These are phyloP conservation scores for Amauroascus niger DNA, from an alignment of 2,329 filamentous ascomycete species.

Conservation along the genomic window DNA sequence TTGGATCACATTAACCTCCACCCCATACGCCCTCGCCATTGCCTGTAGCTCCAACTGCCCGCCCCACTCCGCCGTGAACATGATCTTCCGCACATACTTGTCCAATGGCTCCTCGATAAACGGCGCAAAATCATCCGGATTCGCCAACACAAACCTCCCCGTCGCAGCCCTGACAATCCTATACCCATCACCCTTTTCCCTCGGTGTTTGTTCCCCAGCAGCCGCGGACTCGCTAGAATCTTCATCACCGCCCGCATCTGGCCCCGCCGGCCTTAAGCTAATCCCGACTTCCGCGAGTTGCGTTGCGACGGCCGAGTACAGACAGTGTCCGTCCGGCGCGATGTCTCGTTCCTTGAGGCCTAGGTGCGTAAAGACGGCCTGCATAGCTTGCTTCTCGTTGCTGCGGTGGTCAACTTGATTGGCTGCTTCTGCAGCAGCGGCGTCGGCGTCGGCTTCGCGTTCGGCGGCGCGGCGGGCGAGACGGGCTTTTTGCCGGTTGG, in stretches of 20 bases:
- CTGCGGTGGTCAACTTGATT: conserved; percentile 63
- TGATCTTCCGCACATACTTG: conserved; percentile 63
- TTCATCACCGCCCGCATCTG: conserved; percentile 14
- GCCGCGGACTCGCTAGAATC: conserved; percentile 22
- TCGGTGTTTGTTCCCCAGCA: conserved; percentile 9
- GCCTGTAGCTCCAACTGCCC: conserved; percentile 85
- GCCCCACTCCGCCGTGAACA: conserved; percentile 89
- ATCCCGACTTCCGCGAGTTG: conserved; percentile 52
- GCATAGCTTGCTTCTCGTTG: conserved; percentile 62
- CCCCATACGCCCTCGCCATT: conserved; percentile 66
- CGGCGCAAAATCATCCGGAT: conserved; percentile 71
- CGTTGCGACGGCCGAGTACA: conserved; percentile 85
- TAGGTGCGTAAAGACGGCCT: conserved; percentile 52
- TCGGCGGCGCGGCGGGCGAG: conserved; percentile 83
- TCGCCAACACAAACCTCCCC: conserved; percentile 63
- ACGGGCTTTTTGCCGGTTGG: conserved; percentile 83
- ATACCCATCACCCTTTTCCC: conserved; percentile 44
- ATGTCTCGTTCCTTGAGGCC: conserved; percentile 68
- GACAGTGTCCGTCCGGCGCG: conserved; percentile 82
- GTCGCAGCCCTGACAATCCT: conserved; percentile 59
- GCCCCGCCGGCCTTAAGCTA: conserved; percentile 26
- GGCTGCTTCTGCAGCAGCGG: conserved; percentile 66
- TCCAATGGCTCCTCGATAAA: conserved; percentile 77
- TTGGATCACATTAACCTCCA: conserved; percentile 77
- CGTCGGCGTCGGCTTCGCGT: conserved; percentile 56